Percentiles rank a stretch among this genome's conserved stretches.
Evolutionary conservation across 306 rosid genomes (phyloP).

Genomic region (Sicyos baderoa): DNA sequence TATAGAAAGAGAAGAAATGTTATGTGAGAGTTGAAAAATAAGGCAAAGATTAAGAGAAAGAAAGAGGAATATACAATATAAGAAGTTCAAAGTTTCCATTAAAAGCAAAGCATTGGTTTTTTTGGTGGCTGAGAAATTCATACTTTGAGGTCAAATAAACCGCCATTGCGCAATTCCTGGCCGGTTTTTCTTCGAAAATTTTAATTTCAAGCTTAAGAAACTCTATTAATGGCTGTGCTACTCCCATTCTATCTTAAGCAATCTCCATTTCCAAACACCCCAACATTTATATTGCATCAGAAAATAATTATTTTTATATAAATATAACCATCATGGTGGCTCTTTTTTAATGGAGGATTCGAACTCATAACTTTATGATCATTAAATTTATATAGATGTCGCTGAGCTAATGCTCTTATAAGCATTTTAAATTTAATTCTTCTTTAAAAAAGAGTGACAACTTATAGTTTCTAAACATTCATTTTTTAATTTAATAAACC

Average conservation of each 20-base stretch:
- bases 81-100: constrained; percentile 12
- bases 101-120: constrained; percentile 13
- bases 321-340: no score
- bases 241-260: background rate
- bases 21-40: background rate
- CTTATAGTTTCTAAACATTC: no score
- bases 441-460: no score
- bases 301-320: no score
- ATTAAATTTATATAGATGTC: no score
- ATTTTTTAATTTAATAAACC: no score
- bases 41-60: background rate
- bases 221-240: background rate
- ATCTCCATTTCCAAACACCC: background rate
- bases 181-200: constrained; percentile 6
- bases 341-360: no score
- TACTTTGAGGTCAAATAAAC: constrained; percentile 6
- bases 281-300: background rate
- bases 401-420: no score
- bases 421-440: no score
- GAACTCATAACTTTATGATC: no score
- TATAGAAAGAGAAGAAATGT: background rate
- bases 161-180: background rate
- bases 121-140: background rate
- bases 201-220: constrained; percentile 16
- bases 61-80: background rate